Conservation (phyloP, 768 basidiomycete species). For the Calocybe indica region DNA sequence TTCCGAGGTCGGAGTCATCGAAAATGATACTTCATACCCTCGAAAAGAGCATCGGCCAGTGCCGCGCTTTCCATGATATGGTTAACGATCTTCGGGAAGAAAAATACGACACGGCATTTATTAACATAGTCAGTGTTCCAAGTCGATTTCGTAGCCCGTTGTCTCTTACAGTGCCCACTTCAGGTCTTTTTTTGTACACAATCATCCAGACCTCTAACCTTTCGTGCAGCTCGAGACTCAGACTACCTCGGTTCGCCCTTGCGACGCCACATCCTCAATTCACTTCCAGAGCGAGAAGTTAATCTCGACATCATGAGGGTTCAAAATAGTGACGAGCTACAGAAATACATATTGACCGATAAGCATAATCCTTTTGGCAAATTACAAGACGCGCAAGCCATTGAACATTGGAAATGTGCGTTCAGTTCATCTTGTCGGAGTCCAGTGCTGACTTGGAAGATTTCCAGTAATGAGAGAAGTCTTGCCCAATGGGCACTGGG, state of each 20-base stretch:
- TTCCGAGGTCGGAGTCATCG: conserved; percentile 52
- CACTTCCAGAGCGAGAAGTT: conserved; percentile 49
- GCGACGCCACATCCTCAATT: conserved; percentile 52
- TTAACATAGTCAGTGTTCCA: conserved; percentile 61
- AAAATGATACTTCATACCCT: conserved; percentile 68
- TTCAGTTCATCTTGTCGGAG: conserved; percentile 5
- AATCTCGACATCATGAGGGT: conserved; percentile 35
- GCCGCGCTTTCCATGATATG: conserved; percentile 79
- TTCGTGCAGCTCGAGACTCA: conserved; percentile 44
- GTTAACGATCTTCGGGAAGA: conserved; percentile 39
- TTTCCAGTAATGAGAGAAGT: conserved; percentile 69
- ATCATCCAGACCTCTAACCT: conserved; percentile 44
- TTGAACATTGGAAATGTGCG: conserved; percentile 75
- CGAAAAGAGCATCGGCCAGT: conserved; percentile 62
- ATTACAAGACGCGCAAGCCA: conserved; percentile 59
- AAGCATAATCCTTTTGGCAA: conserved; percentile 52
- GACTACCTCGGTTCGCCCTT: conserved; percentile 70
- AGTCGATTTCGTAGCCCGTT: neutral
- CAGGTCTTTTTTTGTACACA: conserved; percentile 83
- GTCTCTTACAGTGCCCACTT: neutral
- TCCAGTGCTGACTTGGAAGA: conserved; percentile 4
- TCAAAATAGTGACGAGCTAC: conserved; percentile 25
- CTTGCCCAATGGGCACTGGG: conserved; percentile 70
- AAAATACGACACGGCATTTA: conserved; percentile 43
- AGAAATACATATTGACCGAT: conserved; percentile 57